A percentile compares a stretch with the other conserved stretches of the same genome.
Conservation (phyloP, 129 eudicot genomes). For the Tagetes erecta region DNA sequence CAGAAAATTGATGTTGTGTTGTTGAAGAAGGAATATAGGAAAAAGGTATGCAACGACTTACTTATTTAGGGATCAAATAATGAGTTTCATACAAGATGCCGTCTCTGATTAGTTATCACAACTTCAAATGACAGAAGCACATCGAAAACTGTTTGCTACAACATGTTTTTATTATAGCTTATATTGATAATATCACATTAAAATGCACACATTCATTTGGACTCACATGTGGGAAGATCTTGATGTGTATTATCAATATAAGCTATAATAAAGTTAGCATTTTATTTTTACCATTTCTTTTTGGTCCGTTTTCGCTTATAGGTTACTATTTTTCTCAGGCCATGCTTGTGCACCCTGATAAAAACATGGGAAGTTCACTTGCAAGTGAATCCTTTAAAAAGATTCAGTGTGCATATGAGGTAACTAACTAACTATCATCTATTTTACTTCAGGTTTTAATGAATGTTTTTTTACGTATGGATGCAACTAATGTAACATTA, state of each 20-base stretch:
- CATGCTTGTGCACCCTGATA: conserved; percentile 98
- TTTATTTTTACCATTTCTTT: not conserved
- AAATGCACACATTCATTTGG: too few species aligned
- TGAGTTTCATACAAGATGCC: not conserved
- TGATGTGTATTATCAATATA: too few species aligned
- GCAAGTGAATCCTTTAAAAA: conserved; percentile 97
- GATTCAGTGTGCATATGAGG: conserved; percentile 97
- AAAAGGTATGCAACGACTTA: conserved; percentile 49
- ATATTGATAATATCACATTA: not conserved
- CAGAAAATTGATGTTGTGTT: conserved; percentile 56
- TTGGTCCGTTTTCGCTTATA: not conserved
- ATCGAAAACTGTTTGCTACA: not conserved
- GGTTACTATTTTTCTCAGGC: conserved; percentile 46
- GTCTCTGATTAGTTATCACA: not conserved
- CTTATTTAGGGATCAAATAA: conserved; percentile 2
- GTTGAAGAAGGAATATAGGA: conserved; percentile 17
- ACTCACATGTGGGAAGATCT: not conserved
- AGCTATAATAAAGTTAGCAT: too few species aligned
- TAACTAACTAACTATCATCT: conserved; percentile 14
- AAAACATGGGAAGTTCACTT: conserved; percentile 93
- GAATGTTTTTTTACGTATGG: not conserved
- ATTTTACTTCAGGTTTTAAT: not conserved
- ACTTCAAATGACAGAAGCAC: not conserved
- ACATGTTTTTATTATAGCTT: not conserved
- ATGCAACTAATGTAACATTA: conserved; percentile 20